phyloP scores from a whole-genome alignment of 2,329 filamentous ascomycete species.

The Aspergillus eucalypticola region DNA sequence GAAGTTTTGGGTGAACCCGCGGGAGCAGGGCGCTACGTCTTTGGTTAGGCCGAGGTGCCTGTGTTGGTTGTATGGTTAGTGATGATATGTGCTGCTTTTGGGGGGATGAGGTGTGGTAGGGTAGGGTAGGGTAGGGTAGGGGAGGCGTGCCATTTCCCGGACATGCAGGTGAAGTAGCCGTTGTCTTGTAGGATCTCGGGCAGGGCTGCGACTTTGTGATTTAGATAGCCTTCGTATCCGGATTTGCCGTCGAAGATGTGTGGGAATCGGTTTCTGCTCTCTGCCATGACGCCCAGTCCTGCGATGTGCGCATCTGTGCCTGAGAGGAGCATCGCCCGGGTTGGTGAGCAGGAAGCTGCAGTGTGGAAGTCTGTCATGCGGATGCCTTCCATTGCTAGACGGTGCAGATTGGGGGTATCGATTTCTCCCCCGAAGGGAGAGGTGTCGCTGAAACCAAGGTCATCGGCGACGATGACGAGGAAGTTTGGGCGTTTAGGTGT shows the following conservation, averaged over 20 bases:
- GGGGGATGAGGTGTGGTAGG: neutral
- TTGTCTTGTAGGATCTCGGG: constrained; percentile 37
- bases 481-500: constrained; percentile 27
- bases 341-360: constrained; percentile 58
- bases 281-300: constrained; percentile 34
- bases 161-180: constrained; percentile 39
- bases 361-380: constrained; percentile 62
- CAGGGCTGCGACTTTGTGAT: constrained; percentile 35
- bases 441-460: constrained; percentile 56
- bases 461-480: constrained; percentile 35
- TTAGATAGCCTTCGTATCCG: constrained; percentile 42
- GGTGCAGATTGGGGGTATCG: constrained; percentile 56
- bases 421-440: constrained; percentile 59
- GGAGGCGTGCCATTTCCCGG: constrained; percentile 29
- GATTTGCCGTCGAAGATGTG: constrained; percentile 27
- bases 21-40: constrained; percentile 27
- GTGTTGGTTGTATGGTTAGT: constrained; percentile 9
- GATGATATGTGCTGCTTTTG: neutral
- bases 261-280: constrained; percentile 22
- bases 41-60: constrained; percentile 37
- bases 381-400: constrained; percentile 44
- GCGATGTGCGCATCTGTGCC: constrained; percentile 39
- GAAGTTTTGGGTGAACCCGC: constrained; percentile 35
- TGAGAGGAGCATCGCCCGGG: constrained; percentile 36
- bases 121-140: neutral